Conservation (phyloP, 2,329 filamentous ascomycete genomes). For the Fusarium sororula region DNA sequence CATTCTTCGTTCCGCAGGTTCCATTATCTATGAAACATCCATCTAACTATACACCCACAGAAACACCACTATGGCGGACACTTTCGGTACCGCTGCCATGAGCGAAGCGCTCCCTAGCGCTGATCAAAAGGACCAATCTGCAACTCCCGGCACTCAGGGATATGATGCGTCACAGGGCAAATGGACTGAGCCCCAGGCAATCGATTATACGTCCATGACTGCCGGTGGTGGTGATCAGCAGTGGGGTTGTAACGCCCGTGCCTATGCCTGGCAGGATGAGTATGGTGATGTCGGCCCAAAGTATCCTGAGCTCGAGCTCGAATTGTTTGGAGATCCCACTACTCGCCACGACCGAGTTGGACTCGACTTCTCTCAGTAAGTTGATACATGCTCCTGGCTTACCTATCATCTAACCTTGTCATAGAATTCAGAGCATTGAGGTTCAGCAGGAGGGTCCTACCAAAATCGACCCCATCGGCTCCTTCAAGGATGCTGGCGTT, state of each 20-base stretch:
- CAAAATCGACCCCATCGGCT: slow-evolving; percentile 60
- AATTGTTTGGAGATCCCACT: slow-evolving; percentile 74
- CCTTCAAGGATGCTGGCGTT: slow-evolving; percentile 80
- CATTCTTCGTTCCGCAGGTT: neutral
- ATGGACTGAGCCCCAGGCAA: slow-evolving; percentile 58
- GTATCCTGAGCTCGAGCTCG: slow-evolving; percentile 73
- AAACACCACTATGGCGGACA: slow-evolving; percentile 8
- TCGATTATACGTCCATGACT: slow-evolving; percentile 56
- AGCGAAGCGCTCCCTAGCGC: slow-evolving; percentile 2
- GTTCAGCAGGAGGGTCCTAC: slow-evolving; percentile 66
- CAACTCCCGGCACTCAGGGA: neutral
- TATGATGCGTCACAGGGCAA: slow-evolving; percentile 52
- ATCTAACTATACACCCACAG: neutral
- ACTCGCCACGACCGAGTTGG: slow-evolving; percentile 62
- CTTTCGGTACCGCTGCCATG: slow-evolving; percentile 20
- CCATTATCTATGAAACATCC: no score
- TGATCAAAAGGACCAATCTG: neutral
- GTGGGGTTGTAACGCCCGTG: slow-evolving; percentile 65
- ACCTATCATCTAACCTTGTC: slow-evolving; percentile 35
- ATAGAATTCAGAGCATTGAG: slow-evolving; percentile 63
- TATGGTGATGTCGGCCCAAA: slow-evolving; percentile 85
- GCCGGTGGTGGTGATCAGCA: slow-evolving; percentile 31
- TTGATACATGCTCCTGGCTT: slow-evolving; percentile 16
- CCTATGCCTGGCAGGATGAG: slow-evolving; percentile 88
- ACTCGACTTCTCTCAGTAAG: slow-evolving; percentile 70